Conservation (phyloP, 78 protist genomes). For the Dictyostelium intermedium region DNA sequence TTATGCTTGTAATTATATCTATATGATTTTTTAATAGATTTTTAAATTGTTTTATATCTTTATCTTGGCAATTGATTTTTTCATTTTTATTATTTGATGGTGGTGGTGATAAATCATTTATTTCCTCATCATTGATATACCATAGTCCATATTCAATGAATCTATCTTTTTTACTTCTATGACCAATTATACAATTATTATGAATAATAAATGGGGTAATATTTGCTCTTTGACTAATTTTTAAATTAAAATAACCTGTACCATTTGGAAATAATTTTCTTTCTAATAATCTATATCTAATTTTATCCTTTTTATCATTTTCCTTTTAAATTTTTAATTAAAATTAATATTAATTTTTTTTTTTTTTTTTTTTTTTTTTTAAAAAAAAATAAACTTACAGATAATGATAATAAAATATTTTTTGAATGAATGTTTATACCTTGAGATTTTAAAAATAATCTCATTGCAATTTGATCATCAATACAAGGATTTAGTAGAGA, state of each 20-base stretch:
- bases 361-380: background rate
- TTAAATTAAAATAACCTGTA: constrained; percentile 65
- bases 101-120: too few species aligned
- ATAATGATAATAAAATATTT: background rate
- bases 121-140: constrained; percentile 5
- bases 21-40: constrained; percentile 22
- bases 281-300: constrained; percentile 8
- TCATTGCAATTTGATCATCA: constrained; percentile 73
- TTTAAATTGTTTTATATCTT: background rate
- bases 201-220: constrained; percentile 46
- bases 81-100: too few species aligned
- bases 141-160: constrained; percentile 56
- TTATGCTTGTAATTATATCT: constrained; percentile 55
- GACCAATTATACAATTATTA: constrained; percentile 79
- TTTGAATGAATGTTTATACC: background rate
- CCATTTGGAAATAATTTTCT: constrained; percentile 72
- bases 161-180: constrained; percentile 62
- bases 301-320: background rate
- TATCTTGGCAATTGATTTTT: background rate
- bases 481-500: constrained; percentile 37
- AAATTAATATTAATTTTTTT: background rate
- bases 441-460: constrained; percentile 34
- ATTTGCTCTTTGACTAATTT: constrained; percentile 35
- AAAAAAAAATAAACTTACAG: background rate
- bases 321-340: background rate